phyloP scores from a whole-genome alignment of 2,329 filamentous ascomycete species.

The Periglandula ipomoeae region DNA sequence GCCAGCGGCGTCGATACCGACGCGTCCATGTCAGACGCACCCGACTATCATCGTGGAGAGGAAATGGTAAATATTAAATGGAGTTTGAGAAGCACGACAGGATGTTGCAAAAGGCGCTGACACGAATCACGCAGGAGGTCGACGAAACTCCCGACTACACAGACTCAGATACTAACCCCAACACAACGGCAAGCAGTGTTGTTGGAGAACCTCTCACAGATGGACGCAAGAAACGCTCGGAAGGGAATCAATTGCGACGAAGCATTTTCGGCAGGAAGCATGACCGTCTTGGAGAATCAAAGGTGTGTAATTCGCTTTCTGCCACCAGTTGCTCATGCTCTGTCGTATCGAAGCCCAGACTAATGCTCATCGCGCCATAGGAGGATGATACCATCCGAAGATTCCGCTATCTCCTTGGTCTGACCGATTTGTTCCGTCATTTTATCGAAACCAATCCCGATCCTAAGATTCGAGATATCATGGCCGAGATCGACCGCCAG shows the following conservation, averaged over 20 bases:
- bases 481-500: conserved; percentile 88
- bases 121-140: conserved; percentile 36
- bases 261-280: conserved; percentile 95
- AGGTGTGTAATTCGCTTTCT: conserved; percentile 44
- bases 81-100: neutral
- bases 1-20: conserved; percentile 46
- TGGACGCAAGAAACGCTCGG: conserved; percentile 75
- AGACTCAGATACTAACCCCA: conserved; percentile 58
- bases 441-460: conserved; percentile 98
- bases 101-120: neutral
- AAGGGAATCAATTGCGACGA: conserved; percentile 81
- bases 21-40: conserved; percentile 55
- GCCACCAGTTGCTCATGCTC: neutral
- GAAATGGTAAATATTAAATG: conserved; percentile 36
- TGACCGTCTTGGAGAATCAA: conserved; percentile 81
- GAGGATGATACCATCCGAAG: conserved; percentile 92
- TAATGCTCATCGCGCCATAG: conserved; percentile 32
- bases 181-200: conserved; percentile 74
- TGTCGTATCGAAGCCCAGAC: neutral
- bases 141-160: conserved; percentile 59
- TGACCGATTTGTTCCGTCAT: conserved; percentile 95
- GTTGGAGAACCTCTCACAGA: conserved; percentile 65
- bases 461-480: conserved; percentile 86
- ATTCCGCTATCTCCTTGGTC: conserved; percentile 87
- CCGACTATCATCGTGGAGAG: conserved; percentile 35